Evolutionary conservation across 331 rosid genomes (phyloP), one percentile per base, ranked within the genome.

Genomic region (Dryas integrifolia): DNA sequence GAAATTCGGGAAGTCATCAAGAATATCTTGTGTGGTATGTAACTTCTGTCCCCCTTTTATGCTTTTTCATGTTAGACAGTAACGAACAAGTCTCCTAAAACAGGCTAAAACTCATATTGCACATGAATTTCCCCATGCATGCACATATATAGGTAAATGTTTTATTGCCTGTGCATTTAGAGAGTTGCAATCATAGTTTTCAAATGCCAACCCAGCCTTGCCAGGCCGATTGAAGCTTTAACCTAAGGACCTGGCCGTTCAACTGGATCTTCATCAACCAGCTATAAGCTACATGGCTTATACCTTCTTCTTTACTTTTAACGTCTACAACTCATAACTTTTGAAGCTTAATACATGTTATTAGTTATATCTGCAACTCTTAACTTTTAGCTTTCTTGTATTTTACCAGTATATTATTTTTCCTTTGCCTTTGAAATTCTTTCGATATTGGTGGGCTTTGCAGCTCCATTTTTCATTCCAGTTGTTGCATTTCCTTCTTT

Each of bases 1-100:
- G 86, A 95, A 95, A 90, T 95, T 95, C 16, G 92, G 91, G 50
- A 89, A 84, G 80, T 87, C 99, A 35, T 92, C 99, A 0, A 90
- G 90, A 77, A 77, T 92, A 79, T 78, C 97, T 64, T 92, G 96
- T 79, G 88, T 76, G 65, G 99, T 95, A 83, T 85, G 92, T 80
- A 44, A 45, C 48, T 58, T 67, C 18, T 58, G 35, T n/a, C 7
- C 64, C 39, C 9, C 68, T 38, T 30, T 49, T 11, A 3, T 3
- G 15, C 15, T 53, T 7, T 6, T 30, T 51, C 40, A 18, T 35
- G 8, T 10, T 65, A 9, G 41, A 5, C 39, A 9, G 73, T 38
- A 55, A 55, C 1, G 18, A 40, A 18, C 8, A 18, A 52, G 18
- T 46, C 18, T 70, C 50, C 51, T 5, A 45, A 8, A 21, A 21